A percentile compares a stretch with the other conserved stretches of the same genome.
These are phyloP conservation scores for Neocucurbitaria cava DNA, from an alignment of 2,329 filamentous ascomycete genomes.

Conservation along the genomic window DNA sequence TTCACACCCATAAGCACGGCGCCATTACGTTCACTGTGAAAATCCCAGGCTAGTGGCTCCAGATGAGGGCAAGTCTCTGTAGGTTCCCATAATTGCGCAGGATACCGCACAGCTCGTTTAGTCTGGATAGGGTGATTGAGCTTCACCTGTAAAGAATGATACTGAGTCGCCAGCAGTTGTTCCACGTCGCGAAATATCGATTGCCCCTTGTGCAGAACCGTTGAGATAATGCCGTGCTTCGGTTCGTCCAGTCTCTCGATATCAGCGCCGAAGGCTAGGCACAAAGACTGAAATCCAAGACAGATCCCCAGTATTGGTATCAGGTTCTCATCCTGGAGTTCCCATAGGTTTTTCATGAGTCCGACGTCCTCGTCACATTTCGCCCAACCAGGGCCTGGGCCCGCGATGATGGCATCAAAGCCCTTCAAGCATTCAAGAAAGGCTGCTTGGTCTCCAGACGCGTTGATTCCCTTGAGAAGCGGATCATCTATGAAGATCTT, in stretches of 20 bases:
- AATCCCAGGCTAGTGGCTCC: conserved; percentile 58
- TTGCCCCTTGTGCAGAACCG: conserved; percentile 64
- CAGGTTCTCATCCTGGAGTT: conserved; percentile 62
- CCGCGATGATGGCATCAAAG: conserved; percentile 87
- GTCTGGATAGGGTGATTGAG: conserved; percentile 44
- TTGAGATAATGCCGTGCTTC: conserved; percentile 80
- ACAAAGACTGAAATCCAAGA: conserved; percentile 85
- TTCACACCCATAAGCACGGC: conserved; percentile 78
- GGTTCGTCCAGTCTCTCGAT: conserved; percentile 74
- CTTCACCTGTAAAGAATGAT: conserved; percentile 68
- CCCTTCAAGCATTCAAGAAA: conserved; percentile 57
- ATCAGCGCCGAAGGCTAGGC: conserved; percentile 69
- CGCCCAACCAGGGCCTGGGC: conserved; percentile 88
- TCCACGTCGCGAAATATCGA: conserved; percentile 72
- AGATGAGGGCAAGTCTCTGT: conserved; percentile 46
- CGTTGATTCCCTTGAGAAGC: conserved; percentile 3
- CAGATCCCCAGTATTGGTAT: conserved; percentile 88
- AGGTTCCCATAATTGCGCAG: conserved; percentile 49
- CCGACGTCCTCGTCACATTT: conserved; percentile 77
- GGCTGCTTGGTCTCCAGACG: conserved; percentile 31
- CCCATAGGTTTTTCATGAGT: conserved; percentile 79
- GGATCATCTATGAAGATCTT: conserved; percentile 72
- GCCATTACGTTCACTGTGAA: conserved; percentile 56
- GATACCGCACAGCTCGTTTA: conserved; percentile 45
- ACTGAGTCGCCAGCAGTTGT: conserved; percentile 74